Percentiles rank a stretch among this genome's conserved stretches.
phyloP scores from a whole-genome alignment of 768 basidiomycete species.

The Trametes sanguinea region DNA sequence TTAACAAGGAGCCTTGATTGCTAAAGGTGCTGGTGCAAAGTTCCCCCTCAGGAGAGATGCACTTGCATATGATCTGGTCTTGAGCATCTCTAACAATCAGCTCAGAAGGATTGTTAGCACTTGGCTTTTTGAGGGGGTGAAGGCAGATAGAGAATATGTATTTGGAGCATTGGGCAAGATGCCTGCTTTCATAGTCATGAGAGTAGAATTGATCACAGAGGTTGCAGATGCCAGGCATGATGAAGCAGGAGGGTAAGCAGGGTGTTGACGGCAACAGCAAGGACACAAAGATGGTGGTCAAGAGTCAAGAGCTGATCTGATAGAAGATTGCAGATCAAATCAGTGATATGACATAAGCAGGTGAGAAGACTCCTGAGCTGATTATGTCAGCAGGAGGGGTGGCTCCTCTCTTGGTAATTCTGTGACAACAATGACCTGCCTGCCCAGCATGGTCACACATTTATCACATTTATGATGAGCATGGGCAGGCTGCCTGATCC shows the following conservation, averaged over 20 bases:
- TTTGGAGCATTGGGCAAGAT: background rate
- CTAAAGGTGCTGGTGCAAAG: background rate
- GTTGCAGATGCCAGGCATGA: background rate
- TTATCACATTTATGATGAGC: too few relatives aligned
- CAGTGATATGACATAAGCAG: too few relatives aligned
- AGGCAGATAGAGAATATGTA: slow-evolving; percentile 1
- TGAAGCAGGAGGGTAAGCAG: background rate
- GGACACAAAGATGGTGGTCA: slow-evolving; percentile 7
- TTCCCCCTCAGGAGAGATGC: background rate
- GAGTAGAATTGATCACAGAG: background rate
- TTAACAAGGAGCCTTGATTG: background rate
- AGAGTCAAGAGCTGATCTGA: background rate
- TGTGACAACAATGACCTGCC: too few relatives aligned
- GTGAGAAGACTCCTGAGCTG: too few relatives aligned
- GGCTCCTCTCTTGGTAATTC: too few relatives aligned
- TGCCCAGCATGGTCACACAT: too few relatives aligned
- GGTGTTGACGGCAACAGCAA: too few relatives aligned
- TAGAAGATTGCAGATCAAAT: too few relatives aligned
- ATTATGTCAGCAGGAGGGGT: too few relatives aligned
- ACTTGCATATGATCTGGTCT: slow-evolving; percentile 6
- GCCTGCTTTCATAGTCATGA: background rate
- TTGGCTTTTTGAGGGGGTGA: background rate
- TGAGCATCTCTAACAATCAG: too few relatives aligned
- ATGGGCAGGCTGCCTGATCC: too few relatives aligned
- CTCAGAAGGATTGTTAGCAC: background rate